Base-by-base conservation (phyloP, 768 basidiomycete species). In the Leucosporidium yakuticum region DNA sequence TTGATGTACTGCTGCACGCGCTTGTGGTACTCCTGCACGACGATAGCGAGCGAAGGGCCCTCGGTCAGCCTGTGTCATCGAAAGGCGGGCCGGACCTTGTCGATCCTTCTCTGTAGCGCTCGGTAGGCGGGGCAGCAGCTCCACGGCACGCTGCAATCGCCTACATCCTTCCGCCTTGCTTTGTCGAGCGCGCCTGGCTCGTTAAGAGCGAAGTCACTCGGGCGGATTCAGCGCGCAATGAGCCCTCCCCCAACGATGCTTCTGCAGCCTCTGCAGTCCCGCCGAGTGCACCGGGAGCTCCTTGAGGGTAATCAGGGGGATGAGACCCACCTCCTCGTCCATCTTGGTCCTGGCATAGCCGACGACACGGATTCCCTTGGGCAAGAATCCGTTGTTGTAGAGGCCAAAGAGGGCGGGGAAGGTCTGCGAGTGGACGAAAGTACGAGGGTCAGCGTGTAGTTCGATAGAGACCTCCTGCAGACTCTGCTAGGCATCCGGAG, bases 331-430 rank as follows among this genome's bases (percentile, higher is more conserved):
- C 48, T 82, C 83, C 31, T 81, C 77, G 78, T 88, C 86, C 92
- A 95, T 95, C 82, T 93, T 95, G 31, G 95, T 93, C 72, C 95
- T 86, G 31, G 95, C 95, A 79, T 98, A 99, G 29, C 95, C 95
- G 65, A 99, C 87, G 79, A 99, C 93, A 80, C 88, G 88, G 73
- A 88, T 83, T 78, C 85, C 88, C 63, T 83, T 83, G 32, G 95
- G 94, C 39, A 99, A 85, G 81, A 87, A 87, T 55, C 84, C 85
- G 69, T 86, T 85, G 71, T 83, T 83, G 82, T 85, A 96, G 74
- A 99, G 86, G 64, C 87, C 88, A 79, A 96, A 97, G 64, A 99
- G 83, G 32, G 95, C 95, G 17, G 95, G 95, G 80, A 92, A 89
- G 6, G 95, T 98, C 94, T 96, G 76, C 19, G 27, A 49, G 4